Conservation (phyloP, 257 asterid species). For the Solanum chiquidenum region DNA sequence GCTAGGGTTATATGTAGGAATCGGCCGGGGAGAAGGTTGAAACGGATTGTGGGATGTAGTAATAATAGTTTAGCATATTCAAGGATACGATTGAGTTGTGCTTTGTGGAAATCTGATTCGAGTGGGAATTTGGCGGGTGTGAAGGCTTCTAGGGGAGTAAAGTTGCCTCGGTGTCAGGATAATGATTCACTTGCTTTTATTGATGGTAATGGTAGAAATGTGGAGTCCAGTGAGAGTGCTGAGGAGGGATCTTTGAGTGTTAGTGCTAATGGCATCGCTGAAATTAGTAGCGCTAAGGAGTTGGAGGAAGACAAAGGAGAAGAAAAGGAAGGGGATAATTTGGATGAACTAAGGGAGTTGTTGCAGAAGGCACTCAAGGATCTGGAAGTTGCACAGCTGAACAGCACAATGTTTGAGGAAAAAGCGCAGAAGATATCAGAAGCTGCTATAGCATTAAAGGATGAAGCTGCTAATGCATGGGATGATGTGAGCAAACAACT, state of each 20-base stretch:
- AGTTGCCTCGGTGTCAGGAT: slow-evolving; percentile 57
- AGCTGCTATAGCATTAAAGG: slow-evolving; percentile 81
- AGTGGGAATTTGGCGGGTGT: background rate
- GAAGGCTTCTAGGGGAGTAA: slow-evolving; percentile 3
- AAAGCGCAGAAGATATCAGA: slow-evolving; percentile 89
- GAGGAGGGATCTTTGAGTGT: slow-evolving; percentile 12
- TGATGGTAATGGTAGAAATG: slow-evolving; percentile 49
- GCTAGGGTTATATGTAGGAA: background rate
- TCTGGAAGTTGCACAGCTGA: slow-evolving; percentile 62
- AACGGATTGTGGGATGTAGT: background rate
- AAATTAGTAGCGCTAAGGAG: slow-evolving; percentile 23
- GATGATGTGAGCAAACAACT: slow-evolving; percentile 44
- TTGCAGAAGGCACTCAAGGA: slow-evolving; percentile 73
- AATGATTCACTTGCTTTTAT: slow-evolving; percentile 74
- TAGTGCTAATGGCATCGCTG: slow-evolving; percentile 14
- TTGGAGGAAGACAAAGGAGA: slow-evolving; percentile 19
- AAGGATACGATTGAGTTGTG: background rate
- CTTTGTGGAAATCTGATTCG: slow-evolving; percentile 7
- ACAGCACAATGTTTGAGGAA: slow-evolving; percentile 75
- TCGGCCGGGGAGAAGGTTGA: background rate
- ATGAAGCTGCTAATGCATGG: slow-evolving; percentile 69
- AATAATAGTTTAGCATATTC: background rate
- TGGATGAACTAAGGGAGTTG: slow-evolving; percentile 70
- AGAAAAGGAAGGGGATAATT: slow-evolving; percentile 39
- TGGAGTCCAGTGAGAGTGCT: slow-evolving; percentile 28